Conservation (phyloP, 768 basidiomycete genomes). For the Lanmaoa rubissima region DNA sequence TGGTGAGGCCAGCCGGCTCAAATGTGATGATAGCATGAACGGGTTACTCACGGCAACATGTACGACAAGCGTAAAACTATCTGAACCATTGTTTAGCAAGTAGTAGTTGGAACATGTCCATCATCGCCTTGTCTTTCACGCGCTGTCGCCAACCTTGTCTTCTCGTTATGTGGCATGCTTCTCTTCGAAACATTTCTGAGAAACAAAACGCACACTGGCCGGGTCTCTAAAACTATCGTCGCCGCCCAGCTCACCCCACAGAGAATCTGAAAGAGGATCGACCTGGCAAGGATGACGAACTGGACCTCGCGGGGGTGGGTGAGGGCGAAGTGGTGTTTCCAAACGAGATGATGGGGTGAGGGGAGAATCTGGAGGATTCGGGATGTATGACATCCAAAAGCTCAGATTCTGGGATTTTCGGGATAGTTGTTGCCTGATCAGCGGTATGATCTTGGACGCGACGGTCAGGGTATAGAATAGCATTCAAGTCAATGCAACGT, state of each 20-base stretch:
- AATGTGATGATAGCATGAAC: background rate
- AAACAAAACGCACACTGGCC: conserved; percentile 33
- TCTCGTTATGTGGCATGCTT: conserved; percentile 33
- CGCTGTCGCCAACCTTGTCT: background rate
- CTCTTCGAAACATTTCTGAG: conserved; percentile 58
- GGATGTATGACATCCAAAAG: conserved; percentile 71
- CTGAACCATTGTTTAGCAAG: too few species aligned
- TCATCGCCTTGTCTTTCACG: too few species aligned
- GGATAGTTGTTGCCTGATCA: conserved; percentile 47
- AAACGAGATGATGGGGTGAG: conserved; percentile 19
- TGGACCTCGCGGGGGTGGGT: conserved; percentile 14
- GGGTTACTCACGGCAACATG: background rate
- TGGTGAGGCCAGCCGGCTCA: too few species aligned
- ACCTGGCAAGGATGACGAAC: conserved; percentile 54
- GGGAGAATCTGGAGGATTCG: conserved; percentile 36
- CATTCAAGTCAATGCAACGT: conserved; percentile 14
- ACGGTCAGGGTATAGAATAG: background rate
- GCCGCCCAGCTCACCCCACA: conserved; percentile 48
- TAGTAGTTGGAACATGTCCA: too few species aligned
- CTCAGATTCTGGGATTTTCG: conserved; percentile 41
- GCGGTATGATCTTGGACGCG: conserved; percentile 49
- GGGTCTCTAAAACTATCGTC: too few species aligned
- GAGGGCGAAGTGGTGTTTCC: conserved; percentile 2
- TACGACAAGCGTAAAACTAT: too few species aligned
- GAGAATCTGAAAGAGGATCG: conserved; percentile 67